Evolutionary conservation across 129 eudicot genomes (phyloP).

Genomic region (Chrysanthemum makinoi): DNA sequence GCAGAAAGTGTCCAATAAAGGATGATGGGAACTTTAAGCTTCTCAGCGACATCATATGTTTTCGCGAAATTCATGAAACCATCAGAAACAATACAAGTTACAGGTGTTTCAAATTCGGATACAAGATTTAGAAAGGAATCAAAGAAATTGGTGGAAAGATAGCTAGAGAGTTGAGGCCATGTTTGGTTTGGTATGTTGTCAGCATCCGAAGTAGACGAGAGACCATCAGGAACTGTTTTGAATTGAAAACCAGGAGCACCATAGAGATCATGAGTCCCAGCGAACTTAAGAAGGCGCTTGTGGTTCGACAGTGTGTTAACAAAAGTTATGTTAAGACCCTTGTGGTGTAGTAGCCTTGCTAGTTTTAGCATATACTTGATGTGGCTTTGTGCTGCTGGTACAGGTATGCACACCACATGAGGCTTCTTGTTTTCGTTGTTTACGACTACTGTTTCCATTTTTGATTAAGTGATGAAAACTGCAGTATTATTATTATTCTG

Average conservation of each 20-base stretch:
- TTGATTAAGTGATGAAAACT: too few species aligned
- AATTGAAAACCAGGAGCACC: too few species aligned
- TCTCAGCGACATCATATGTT: not conserved
- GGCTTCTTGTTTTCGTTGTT: too few species aligned
- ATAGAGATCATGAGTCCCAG: too few species aligned
- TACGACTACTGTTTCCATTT: too few species aligned
- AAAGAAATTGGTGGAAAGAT: not conserved
- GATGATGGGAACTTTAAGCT: not conserved
- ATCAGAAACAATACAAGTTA: not conserved
- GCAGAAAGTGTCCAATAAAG: conserved; percentile 5
- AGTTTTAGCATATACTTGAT: not conserved
- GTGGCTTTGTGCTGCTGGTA: not conserved
- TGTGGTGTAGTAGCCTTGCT: conserved; percentile 1
- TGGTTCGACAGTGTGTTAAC: not conserved
- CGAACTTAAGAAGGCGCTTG: not conserved
- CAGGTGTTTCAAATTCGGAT: not conserved
- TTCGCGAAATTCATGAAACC: not conserved
- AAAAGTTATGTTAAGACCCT: not conserved
- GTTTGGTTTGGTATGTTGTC: not conserved
- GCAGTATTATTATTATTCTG: too few species aligned
- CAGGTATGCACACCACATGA: too few species aligned
- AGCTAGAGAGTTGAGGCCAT: not conserved
- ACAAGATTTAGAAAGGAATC: not conserved
- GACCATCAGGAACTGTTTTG: too few species aligned
- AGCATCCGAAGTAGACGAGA: too few species aligned